Evolutionary conservation across 2,329 filamentous ascomycete genomes (phyloP), one percentile per base, ranked within the genome.

Genomic region (Alternaria angustiovoidea): DNA sequence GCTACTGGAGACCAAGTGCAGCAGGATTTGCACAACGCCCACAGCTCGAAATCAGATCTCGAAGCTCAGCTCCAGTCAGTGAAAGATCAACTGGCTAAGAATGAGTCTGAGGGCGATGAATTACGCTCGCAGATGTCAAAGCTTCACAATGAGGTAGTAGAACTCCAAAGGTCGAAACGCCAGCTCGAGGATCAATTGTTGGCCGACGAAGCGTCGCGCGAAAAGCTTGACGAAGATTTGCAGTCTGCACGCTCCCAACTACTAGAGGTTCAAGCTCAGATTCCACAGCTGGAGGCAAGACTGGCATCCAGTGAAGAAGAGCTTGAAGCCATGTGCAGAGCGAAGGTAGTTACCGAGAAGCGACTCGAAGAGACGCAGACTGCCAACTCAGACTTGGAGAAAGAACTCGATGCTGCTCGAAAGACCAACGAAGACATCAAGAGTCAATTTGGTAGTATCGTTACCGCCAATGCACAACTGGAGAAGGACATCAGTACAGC

Each of bases 121-220:
- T 39, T 67, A 11, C 64, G 56, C 24, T 52, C 56, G 24, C 59
- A 71, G 18, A 36, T 73, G 1, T 63, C 57, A 0, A 20, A n/a
- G 11, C 51, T 76, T 8, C 64, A 71, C 46, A 58, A 44, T 34
- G 63, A 73, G n/a, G 52, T 69, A 9, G 42, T 26, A 2, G 41
- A 47, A 16, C 36, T 63, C 9, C 59, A 62, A 53, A 57, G 63
- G 6, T 65, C 66, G 12, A 76, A 73, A 51, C 32, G 52, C 12
- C 61, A 69, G 7, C 59, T 67, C 32, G 64, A 72, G 26, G 58
- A 69, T n/a, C 54, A 57, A 22, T 57, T 75, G 6, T 42, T 51
- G 7, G 51, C 54, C 3, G 44, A 70, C 6, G 60, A 70, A 34
- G 52, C 53, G 18, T 65, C 65, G 36, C 53, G 68, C 30, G 48